Percentiles rank a stretch among this genome's conserved stretches.
Evolutionary conservation across 345 rosid species (phyloP).

Genomic region (Citrus australasica): DNA sequence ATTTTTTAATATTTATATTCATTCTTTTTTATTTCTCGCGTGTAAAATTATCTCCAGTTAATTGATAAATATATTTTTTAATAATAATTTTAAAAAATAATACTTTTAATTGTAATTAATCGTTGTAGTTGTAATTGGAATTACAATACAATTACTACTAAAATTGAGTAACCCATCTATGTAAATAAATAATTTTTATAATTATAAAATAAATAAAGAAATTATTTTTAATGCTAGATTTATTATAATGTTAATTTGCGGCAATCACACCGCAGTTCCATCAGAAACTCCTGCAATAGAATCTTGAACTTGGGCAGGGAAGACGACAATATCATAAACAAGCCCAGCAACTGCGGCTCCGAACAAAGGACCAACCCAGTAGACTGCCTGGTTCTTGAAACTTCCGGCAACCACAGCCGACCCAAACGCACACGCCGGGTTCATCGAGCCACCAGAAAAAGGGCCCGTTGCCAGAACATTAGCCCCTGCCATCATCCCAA

Average conservation of each 20-base stretch:
- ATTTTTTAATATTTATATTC: too few species aligned
- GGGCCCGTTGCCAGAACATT: constrained; percentile 71
- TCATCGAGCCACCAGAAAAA: constrained; percentile 90
- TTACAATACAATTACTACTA: too few species aligned
- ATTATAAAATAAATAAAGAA: background rate
- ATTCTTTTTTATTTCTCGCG: too few species aligned
- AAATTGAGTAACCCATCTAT: too few species aligned
- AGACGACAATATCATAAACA: constrained; percentile 59
- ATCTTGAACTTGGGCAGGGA: constrained; percentile 32
- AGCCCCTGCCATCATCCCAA: constrained; percentile 77
- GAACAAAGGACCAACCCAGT: constrained; percentile 86
- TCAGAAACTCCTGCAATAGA: constrained; percentile 32
- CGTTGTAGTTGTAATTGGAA: too few species aligned
- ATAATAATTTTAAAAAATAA: too few species aligned
- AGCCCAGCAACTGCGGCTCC: constrained; percentile 76
- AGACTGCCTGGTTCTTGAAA: constrained; percentile 87
- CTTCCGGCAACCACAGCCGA: constrained; percentile 60
- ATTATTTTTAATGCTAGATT: background rate
- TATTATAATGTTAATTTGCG: background rate
- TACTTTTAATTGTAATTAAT: too few species aligned
- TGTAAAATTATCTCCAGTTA: too few species aligned
- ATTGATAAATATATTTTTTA: too few species aligned
- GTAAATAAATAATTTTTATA: too few species aligned
- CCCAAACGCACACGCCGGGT: constrained; percentile 86
- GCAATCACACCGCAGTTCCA: constrained; percentile 10